These are phyloP conservation scores for Microcyclospora tardicrescens DNA, from an alignment of 2,329 filamentous ascomycete species.

Conservation along the genomic window DNA sequence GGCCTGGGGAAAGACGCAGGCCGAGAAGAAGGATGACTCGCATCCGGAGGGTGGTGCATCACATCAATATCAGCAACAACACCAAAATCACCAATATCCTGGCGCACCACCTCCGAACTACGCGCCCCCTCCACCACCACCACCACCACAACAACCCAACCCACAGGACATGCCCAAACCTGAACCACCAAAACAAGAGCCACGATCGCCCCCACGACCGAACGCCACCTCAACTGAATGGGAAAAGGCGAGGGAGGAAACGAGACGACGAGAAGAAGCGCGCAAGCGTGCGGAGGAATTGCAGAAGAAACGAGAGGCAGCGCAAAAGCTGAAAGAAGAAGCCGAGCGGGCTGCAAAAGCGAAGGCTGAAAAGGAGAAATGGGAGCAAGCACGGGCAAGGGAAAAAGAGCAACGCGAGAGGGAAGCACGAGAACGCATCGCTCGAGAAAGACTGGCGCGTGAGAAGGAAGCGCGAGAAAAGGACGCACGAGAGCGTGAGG, in stretches of 20 bases:
- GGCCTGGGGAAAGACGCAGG: constrained; percentile 56
- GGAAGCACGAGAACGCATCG: constrained; percentile 26
- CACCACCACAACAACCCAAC: constrained; percentile 1
- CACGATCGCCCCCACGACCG: constrained; percentile 8
- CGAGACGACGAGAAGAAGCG: constrained; percentile 49
- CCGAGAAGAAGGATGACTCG: constrained; percentile 28
- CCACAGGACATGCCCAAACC: constrained; percentile 5
- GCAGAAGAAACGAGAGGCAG: constrained; percentile 45
- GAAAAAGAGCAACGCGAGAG: constrained; percentile 37
- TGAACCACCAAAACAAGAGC: constrained; percentile 4
- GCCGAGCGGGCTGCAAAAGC: constrained; percentile 32
- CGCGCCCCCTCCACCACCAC: constrained; percentile 3
- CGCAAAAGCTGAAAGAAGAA: constrained; percentile 37
- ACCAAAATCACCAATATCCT: constrained; percentile 1
- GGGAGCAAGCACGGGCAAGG: constrained; percentile 36
- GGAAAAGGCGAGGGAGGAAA: constrained; percentile 59
- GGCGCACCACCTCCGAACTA: constrained; percentile 2
- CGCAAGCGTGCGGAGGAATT: constrained; percentile 45
- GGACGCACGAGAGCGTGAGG: constrained; percentile 26
- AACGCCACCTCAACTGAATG: constrained; percentile 29
- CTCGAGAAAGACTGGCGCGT: constrained; percentile 21
- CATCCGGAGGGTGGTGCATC: constrained; percentile 20
- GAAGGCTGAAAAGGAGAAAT: constrained; percentile 38
- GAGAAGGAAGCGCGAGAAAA: constrained; percentile 28
- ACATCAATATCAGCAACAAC: constrained; percentile 15